These are phyloP conservation scores for Eucalyptus pumila DNA, from an alignment of 345 rosid species.

Conservation along the genomic window DNA sequence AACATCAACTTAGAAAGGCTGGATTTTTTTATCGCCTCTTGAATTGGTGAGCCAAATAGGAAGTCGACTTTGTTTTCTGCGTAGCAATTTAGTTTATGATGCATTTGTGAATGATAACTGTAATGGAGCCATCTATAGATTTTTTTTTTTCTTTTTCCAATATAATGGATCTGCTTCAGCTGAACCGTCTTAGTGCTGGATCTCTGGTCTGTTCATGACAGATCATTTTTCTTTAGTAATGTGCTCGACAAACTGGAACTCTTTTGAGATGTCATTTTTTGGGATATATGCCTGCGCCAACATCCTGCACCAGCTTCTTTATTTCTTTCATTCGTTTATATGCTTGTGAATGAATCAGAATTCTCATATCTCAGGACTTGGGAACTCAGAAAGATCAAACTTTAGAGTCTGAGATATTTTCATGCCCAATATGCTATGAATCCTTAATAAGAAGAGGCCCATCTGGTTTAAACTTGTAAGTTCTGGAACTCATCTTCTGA, in stretches of 20 bases:
- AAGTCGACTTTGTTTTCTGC: neutral
- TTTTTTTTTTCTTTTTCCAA: neutral
- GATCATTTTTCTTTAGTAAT: neutral
- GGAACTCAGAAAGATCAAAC: constrained; percentile 12
- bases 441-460: constrained; percentile 90
- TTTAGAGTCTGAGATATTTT: constrained; percentile 40
- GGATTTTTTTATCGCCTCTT: neutral
- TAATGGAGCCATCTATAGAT: neutral
- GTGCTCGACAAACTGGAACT: neutral
- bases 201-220: neutral
- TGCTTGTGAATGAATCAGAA: neutral
- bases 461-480: constrained; percentile 79
- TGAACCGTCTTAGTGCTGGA: neutral
- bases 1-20: neutral
- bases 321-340: neutral
- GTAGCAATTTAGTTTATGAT: neutral
- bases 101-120: neutral
- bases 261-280: neutral
- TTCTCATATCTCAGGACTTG: constrained; percentile 15
- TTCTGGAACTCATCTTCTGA: neutral
- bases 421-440: constrained; percentile 81
- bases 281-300: neutral
- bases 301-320: neutral
- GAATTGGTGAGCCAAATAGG: neutral
- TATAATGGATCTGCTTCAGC: neutral